Conservation (phyloP, 805 yeast genomes). For the Wickerhamiella shivajii region DNA sequence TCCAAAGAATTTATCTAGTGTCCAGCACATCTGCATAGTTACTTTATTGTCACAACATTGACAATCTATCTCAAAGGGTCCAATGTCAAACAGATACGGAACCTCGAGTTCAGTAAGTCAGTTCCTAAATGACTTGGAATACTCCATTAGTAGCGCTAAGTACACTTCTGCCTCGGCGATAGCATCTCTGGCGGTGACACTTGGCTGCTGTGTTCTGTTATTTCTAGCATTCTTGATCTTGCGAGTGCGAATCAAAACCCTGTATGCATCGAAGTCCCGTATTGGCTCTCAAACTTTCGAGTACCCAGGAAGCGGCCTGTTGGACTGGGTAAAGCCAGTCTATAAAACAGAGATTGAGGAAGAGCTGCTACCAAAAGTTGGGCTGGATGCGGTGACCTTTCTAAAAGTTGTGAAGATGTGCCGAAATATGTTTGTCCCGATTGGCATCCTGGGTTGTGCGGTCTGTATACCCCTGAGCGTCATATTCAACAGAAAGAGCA, state of each 20-base stretch:
- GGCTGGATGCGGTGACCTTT: constrained; percentile 26
- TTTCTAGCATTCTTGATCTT: constrained; percentile 20
- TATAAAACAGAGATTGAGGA: constrained; percentile 14
- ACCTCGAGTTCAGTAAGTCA: too few relatives aligned
- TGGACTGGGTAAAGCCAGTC: constrained; percentile 19
- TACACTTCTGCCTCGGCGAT: constrained; percentile 24
- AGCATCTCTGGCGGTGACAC: constrained; percentile 24
- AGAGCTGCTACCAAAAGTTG: constrained; percentile 19
- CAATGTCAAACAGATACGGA: too few relatives aligned
- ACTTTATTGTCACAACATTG: too few relatives aligned
- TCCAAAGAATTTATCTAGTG: too few relatives aligned
- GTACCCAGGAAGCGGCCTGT: constrained; percentile 12
- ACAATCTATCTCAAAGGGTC: too few relatives aligned
- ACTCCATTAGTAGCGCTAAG: constrained; percentile 16
- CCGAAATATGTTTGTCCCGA: constrained; percentile 20
- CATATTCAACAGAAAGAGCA: constrained; percentile 19
- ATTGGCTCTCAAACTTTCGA: not conserved
- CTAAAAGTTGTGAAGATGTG: constrained; percentile 23
- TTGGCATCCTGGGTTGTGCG: constrained; percentile 23
- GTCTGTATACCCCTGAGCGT: constrained; percentile 27
- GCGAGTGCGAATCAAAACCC: constrained; percentile 21
- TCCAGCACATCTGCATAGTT: too few relatives aligned
- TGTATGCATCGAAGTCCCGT: constrained; percentile 23
- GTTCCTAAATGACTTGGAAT: constrained; percentile 17
- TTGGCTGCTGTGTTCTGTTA: constrained; percentile 23